Evolutionary conservation across 176 grass and related monocot genomes (phyloP), one percentile per base, ranked within the genome.

Genomic region (Urochloa ruziziensis): DNA sequence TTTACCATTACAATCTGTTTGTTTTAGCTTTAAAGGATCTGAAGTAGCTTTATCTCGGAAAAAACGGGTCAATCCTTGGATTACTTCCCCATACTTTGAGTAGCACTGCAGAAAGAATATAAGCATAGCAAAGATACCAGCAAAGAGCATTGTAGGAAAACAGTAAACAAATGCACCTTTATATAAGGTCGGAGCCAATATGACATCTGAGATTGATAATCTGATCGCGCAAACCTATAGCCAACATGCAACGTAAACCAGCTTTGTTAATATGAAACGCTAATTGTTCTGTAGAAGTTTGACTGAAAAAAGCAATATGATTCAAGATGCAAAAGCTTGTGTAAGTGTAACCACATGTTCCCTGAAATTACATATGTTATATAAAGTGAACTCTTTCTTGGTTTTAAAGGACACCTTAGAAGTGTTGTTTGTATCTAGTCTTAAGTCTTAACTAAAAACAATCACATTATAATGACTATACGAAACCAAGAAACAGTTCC

Each of bases 171-270:
- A 82, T 32, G 18, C 67, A 89, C 96, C 93, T 95, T 95, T 86
- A 93, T 86, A 91, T 98, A 53, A 72, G 96, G 89, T 65, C 83
- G 88, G 47, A 98, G 87, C 93, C 96, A 98, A 64, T 95, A 92
- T 15, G 93, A 95, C 91, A 98, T 98, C 80, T 95, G 93, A 72
- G 86, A 88, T 89, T 95, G 92, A 71, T 82, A 90, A 86, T 86
- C 88, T 80, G 81, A 53, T 82, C 90, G 86, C 47, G 80, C 87
- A 94, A 98, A 98, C 87, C 96, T 95, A 87, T 61, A 86, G 81
- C 21, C 62, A 86, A 88, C 56, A 78, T 63, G 30, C 39, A 86
- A 80, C n/a, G 67, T 29, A 17, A 89, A 86, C 70, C 74, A 89
- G 17, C 29, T 82, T 23, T 18, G 46, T 86, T 72, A 63, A 24